phyloP scores from a whole-genome alignment of 805 yeast genomes.

The Groenewaldozyma tartarivorans region DNA sequence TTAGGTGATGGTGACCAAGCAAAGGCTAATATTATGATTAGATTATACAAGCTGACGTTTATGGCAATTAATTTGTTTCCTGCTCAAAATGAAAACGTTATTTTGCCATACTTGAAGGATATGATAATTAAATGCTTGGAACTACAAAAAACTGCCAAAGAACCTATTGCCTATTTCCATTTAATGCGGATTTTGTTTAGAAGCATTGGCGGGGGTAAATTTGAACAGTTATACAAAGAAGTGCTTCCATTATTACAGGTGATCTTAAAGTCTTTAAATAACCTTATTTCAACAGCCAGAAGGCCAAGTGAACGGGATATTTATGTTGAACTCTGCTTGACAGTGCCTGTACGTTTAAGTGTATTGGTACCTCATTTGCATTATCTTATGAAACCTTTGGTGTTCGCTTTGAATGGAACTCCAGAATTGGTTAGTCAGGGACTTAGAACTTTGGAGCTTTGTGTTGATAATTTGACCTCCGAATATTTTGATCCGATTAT shows the following conservation, averaged over 20 bases:
- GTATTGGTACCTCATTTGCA: conserved; percentile 89
- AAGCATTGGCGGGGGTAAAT: conserved; percentile 94
- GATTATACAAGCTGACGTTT: conserved; percentile 85
- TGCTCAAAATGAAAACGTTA: conserved; percentile 68
- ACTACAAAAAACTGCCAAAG: conserved; percentile 74
- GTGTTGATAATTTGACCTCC: conserved; percentile 93
- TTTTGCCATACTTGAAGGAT: conserved; percentile 79
- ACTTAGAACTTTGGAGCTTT: conserved; percentile 82
- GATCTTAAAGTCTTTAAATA: conserved; percentile 73
- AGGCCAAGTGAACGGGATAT: conserved; percentile 87
- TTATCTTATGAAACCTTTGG: conserved; percentile 83
- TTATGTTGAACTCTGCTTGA: conserved; percentile 87
- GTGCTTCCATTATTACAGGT: conserved; percentile 87
- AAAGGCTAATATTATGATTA: conserved; percentile 68
- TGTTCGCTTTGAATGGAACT: conserved; percentile 78
- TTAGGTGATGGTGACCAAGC: conserved; percentile 74
- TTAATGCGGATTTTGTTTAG: conserved; percentile 82
- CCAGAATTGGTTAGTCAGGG: conserved; percentile 94
- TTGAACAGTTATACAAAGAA: conserved; percentile 85
- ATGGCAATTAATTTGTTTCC: conserved; percentile 95
- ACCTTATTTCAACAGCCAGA: conserved; percentile 72
- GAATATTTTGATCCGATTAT: conserved; percentile 95
- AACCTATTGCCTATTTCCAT: conserved; percentile 84
- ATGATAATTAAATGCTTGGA: conserved; percentile 73
- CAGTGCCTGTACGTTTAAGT: conserved; percentile 91